phyloP scores from a whole-genome alignment of 306 rosid genomes.

The Pyrus betulifolia region DNA sequence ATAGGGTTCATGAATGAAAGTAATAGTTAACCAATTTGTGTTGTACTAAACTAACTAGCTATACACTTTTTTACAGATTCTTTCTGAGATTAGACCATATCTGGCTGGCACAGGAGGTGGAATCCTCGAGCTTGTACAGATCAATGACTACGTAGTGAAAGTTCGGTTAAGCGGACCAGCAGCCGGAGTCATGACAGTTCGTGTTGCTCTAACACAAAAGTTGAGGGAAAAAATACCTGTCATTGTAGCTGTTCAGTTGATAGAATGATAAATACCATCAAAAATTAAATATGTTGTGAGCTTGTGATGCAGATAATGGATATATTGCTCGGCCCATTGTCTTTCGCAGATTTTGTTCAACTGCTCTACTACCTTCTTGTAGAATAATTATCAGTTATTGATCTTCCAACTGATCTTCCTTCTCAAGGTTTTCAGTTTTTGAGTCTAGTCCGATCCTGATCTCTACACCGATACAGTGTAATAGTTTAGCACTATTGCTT shows the following conservation, averaged over 20 bases:
- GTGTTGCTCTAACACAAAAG: constrained; percentile 88
- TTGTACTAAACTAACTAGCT: background rate
- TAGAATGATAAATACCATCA: constrained; percentile 42
- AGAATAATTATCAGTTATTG: too few relatives aligned
- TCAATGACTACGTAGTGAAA: constrained; percentile 60
- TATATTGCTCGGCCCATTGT: background rate
- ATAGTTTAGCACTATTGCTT: too few relatives aligned
- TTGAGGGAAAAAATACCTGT: constrained; percentile 84
- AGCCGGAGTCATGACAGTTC: constrained; percentile 83
- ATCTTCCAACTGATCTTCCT: too few relatives aligned
- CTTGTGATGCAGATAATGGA: background rate
- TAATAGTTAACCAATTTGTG: background rate
- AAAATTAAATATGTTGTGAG: constrained; percentile 4
- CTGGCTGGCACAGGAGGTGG: constrained; percentile 97
- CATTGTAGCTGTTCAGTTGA: constrained; percentile 82
- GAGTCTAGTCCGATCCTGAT: too few relatives aligned
- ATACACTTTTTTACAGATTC: constrained; percentile 48
- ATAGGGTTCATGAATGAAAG: too few relatives aligned
- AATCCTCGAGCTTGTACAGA: constrained; percentile 62
- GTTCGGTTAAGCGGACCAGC: constrained; percentile 89
- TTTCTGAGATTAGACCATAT: constrained; percentile 88
- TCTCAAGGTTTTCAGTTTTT: too few relatives aligned
- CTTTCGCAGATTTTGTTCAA: too few relatives aligned
- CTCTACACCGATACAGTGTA: too few relatives aligned
- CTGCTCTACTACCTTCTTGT: too few relatives aligned